Conservation (phyloP, 2,329 filamentous ascomycete species). For the Aspergillus uvarum region DNA sequence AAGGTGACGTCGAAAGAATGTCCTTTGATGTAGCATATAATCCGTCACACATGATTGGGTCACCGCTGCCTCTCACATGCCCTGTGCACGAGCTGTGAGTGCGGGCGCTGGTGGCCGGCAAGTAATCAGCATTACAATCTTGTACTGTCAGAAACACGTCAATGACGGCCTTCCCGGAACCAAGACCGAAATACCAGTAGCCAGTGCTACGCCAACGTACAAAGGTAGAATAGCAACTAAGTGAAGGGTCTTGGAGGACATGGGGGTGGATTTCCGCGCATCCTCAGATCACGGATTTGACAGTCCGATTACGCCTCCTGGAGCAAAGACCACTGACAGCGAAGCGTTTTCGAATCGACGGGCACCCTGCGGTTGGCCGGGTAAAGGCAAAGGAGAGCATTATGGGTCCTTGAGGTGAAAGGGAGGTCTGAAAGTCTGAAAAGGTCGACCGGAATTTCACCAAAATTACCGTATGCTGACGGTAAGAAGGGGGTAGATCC, state of each 20-base stretch:
- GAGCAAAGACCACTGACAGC: slow-evolving; percentile 13
- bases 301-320: slow-evolving; percentile 1
- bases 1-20: slow-evolving; percentile 17
- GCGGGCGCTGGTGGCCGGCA: slow-evolving; percentile 2
- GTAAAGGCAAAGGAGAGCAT: slow-evolving; percentile 4
- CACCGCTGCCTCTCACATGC: slow-evolving; percentile 22
- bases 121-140: background rate
- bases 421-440: slow-evolving; percentile 3
- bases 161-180: background rate
- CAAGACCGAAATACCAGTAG: background rate
- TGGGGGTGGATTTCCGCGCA: background rate
- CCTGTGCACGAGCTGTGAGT: slow-evolving; percentile 5
- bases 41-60: slow-evolving; percentile 23
- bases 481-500: slow-evolving; percentile 10
- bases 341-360: slow-evolving; percentile 16
- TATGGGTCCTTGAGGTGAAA: slow-evolving; percentile 10
- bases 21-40: slow-evolving; percentile 18
- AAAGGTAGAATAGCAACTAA: background rate
- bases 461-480: slow-evolving; percentile 1
- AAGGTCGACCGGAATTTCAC: slow-evolving; percentile 9
- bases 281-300: background rate
- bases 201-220: too few relatives aligned
- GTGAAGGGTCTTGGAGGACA: background rate
- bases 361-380: slow-evolving; percentile 4
- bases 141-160: background rate